Evolutionary conservation across 1,284 basidiomycete species (phyloP), one percentile per base, ranked within the genome.

Genomic region (Polyporus tsugae): DNA sequence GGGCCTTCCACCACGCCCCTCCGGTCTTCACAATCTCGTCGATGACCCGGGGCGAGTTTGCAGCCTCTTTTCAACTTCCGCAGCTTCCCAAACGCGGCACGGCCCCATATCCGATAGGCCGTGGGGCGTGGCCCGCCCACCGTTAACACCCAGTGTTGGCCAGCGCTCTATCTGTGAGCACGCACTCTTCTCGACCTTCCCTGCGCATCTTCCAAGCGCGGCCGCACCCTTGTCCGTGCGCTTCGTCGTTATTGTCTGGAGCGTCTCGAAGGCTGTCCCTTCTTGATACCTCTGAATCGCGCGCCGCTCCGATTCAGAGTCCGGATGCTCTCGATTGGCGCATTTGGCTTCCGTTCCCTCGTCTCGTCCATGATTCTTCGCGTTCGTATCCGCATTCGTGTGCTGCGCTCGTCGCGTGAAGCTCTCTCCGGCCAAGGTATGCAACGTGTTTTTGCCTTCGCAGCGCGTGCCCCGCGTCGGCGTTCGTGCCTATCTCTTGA

Each of bases 161-260:
- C 44, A 22, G 44, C 44, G 29, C 52, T 33, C 52, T 10, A 36
- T n/a, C 35, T 9, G 55, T 11, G 55, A 36, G 35, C 55, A 33
- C 33, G 58, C 22, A 38, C 13, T 41, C 22, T 38, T 60, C 38
- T 25, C 4, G 58, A n/a, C n/a, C 36, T 59, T 59, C 36, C 25
- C n/a, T 59, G 35, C 36, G 22, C n/a, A 11, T 22, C 38, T 60
- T 60, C 58, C 38, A 60, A 38, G 6, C 7, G 38, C 36, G 58
- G 38, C 38, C 58, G 13, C 22, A 22, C 22, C n/a, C 42, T 22
- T 6, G 36, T 17, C n/a, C 36, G 58, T 41, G 58, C 58, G 58
- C 58, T 60, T 60, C 58, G 38, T 39, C 13, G 36, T 22, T 60
- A 60, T 60, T 60, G 58, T 60, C 38, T n/a, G 29, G 25, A 13